These are phyloP conservation scores for Penicillium hordei DNA, from an alignment of 2,329 filamentous ascomycete species.

Conservation along the genomic window DNA sequence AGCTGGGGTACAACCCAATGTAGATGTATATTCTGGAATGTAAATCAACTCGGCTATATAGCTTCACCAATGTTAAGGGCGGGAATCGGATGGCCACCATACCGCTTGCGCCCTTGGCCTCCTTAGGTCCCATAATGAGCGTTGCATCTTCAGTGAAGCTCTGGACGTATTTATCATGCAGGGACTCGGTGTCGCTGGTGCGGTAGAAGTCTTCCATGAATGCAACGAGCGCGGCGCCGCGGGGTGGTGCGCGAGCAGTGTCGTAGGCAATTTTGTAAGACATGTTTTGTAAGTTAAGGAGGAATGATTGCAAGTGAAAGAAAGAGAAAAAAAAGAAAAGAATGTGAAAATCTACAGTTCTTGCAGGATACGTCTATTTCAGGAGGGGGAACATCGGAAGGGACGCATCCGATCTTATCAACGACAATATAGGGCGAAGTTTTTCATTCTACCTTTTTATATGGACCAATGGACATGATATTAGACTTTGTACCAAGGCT, in stretches of 20 bases:
- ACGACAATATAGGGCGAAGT: background rate
- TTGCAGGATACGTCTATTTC: constrained; percentile 7
- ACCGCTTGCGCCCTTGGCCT: constrained; percentile 35
- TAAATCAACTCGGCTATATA: background rate
- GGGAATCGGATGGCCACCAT: constrained; percentile 5
- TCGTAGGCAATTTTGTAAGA: constrained; percentile 35
- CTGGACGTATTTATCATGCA: constrained; percentile 37
- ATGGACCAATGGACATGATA: background rate
- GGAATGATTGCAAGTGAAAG: background rate
- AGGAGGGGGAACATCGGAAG: constrained; percentile 19
- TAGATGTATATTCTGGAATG: background rate
- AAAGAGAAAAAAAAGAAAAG: background rate
- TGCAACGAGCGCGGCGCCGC: constrained; percentile 26
- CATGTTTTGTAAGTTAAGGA: constrained; percentile 21
- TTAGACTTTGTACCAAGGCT: background rate
- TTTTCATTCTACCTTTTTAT: background rate
- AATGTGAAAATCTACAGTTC: background rate
- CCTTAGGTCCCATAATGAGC: constrained; percentile 40
- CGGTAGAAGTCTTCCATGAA: constrained; percentile 41
- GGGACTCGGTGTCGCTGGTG: constrained; percentile 37
- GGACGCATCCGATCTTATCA: constrained; percentile 23
- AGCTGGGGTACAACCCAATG: background rate
- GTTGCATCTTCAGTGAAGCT: constrained; percentile 39
- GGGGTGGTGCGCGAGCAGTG: constrained; percentile 26
- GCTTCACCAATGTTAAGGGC: background rate